Evolutionary conservation across 2,329 filamentous ascomycete genomes (phyloP).

Genomic region (Xylaria sp.): DNA sequence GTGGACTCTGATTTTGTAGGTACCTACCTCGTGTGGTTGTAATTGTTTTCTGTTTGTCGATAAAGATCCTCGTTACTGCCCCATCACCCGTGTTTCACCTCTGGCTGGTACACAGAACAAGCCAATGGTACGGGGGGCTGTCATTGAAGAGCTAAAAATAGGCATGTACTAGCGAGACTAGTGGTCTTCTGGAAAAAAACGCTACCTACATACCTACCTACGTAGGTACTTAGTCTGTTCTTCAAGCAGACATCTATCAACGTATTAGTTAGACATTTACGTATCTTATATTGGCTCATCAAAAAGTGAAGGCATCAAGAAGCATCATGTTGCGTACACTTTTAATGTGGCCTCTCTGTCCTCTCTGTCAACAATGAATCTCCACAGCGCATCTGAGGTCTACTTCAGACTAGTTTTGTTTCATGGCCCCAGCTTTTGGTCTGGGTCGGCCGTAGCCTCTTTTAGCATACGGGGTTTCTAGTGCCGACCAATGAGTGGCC

Average conservation of each 20-base stretch:
- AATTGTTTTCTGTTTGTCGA: not conserved
- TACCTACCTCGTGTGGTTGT: not conserved
- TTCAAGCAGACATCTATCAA: not conserved
- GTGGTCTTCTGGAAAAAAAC: slow-evolving; percentile 1
- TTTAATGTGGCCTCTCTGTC: not conserved
- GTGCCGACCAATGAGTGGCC: slow-evolving; percentile 21
- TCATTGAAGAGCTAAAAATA: slow-evolving; percentile 21
- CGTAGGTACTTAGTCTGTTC: not conserved
- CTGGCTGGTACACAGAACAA: not conserved
- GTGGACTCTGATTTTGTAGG: not conserved
- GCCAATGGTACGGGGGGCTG: not conserved
- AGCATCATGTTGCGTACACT: no score
- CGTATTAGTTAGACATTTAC: not conserved
- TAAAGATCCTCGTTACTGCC: not conserved
- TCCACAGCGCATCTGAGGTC: not conserved
- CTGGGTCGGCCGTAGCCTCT: slow-evolving; percentile 15
- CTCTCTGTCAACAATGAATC: not conserved
- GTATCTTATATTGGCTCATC: not conserved
- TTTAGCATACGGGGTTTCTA: slow-evolving; percentile 15
- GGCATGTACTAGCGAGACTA: not conserved
- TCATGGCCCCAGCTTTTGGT: slow-evolving; percentile 13
- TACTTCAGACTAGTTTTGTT: slow-evolving; percentile 14
- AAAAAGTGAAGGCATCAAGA: not conserved
- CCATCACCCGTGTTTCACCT: not conserved
- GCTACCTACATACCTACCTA: not conserved